Evolutionary conservation across 495 filamentous ascomycete species (phyloP).

Genomic region (Saxispiralis lemnorum): DNA sequence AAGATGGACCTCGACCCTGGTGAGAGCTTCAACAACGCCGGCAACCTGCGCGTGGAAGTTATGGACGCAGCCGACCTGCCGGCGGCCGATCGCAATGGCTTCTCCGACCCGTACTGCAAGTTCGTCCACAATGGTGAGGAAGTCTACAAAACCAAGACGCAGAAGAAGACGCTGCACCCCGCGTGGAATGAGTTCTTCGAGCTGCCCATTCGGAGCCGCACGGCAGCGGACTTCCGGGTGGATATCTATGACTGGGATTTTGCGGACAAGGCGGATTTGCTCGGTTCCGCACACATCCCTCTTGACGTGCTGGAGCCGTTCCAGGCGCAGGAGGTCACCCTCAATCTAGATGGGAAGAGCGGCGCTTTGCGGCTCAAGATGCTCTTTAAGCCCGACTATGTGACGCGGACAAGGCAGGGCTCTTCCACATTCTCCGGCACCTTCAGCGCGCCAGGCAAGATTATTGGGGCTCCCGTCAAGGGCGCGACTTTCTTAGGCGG

Average conservation of each 20-base stretch:
- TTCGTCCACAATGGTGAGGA: conserved; percentile 75
- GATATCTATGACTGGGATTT: conserved; percentile 91
- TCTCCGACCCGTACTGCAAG: conserved; percentile 90
- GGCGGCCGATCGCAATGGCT: conserved; percentile 84
- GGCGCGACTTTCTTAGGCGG: conserved; percentile 42
- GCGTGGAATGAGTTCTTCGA: conserved; percentile 95
- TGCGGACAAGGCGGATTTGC: conserved; percentile 72
- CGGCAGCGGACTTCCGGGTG: conserved; percentile 67
- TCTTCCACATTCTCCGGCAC: conserved; percentile 88
- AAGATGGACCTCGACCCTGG: conserved; percentile 84
- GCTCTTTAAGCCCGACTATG: conserved; percentile 87
- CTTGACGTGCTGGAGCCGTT: conserved; percentile 75
- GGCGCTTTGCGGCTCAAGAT: conserved; percentile 66
- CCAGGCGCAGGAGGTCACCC: conserved; percentile 46
- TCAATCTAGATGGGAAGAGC: conserved; percentile 77
- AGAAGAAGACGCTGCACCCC: conserved; percentile 91
- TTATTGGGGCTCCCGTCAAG: conserved; percentile 85
- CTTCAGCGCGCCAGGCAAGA: conserved; percentile 76
- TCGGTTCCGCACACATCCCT: conserved; percentile 63
- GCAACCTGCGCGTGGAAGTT: conserved; percentile 77
- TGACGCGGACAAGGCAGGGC: conserved; percentile 71
- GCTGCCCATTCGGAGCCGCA: conserved; percentile 58
- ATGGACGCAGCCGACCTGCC: conserved; percentile 76
- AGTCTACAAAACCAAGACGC: conserved; percentile 78
- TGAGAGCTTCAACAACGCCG: conserved; percentile 98